Base-by-base conservation (phyloP, 2,329 filamentous ascomycete species). In the Colletotrichum somersetense region DNA sequence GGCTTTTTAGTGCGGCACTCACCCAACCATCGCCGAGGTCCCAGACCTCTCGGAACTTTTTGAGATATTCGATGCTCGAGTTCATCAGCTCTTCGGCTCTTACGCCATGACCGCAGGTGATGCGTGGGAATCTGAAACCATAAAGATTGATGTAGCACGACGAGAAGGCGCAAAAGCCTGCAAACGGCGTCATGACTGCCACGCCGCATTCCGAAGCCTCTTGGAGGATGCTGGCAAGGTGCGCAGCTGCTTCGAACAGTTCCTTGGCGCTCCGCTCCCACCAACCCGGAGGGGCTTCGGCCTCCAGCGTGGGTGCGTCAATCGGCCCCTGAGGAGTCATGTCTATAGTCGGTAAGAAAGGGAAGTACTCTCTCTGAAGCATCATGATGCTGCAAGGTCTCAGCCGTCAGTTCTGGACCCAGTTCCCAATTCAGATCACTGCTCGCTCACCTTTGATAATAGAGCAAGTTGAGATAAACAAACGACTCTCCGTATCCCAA, bases 131-230 rank as follows among this genome's bases (percentile, higher is more conserved):
- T 5, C 76, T 65, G 4, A 77, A 78, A 2, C 82, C 77, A 68
- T 85, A 85, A 0, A 83, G 72, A 35, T 84, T 85, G 61, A 85
- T 78, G 5, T 82, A 83, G 1, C 81, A 82, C 0, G 84, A 83
- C 0, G 83, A 85, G 48, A 86, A 85, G 2, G 81, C 81, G 65
- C 83, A 85, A n/a, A 85, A 85, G 0, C 83, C 84, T 0, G 82
- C 79, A 66, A 85, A 86, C 0, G 83, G 84, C 0, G 83, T 84
- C 70, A 80, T 77, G 0, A 85, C 75, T 1, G 80, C 77, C 0
- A 80, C 79, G 0, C 80, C 81, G 5, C 79, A 81, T 11, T 82
- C 80, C 0, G 78, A 79, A 0, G 82, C 78, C 18, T 84, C 82
- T n/a, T 79, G 77, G 0, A 85, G 75, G 0, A 85, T 71, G 0